Base-by-base conservation (phyloP, 176 grass and related monocot genomes). In the Themeda triandra region DNA sequence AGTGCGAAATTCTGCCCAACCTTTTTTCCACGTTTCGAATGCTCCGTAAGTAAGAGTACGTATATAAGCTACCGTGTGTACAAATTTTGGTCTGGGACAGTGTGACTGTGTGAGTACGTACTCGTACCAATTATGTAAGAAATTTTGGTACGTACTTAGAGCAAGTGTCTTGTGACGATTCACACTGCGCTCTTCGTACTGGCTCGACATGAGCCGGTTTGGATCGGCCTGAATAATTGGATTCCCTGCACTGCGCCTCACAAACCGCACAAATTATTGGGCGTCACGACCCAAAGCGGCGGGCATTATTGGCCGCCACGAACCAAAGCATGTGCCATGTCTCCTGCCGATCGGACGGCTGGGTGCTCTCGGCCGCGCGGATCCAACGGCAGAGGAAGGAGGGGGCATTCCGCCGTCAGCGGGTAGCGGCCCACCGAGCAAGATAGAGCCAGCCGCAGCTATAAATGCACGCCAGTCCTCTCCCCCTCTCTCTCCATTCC, bases 211-310 rank as follows among this genome's bases (percentile, higher is more conserved):
- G 13, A 42, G 0, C 5, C 6, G 35, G 54, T 56, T 68, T 32
- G 53, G 66, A 63, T 63, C 18, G 56, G 72, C n/a, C 67, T 56
- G 18, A 74, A 80, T 80, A 81, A 85, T 77, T 76, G 78, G 62
- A 42, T 69, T 69, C 49, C n/a, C 35, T 69, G 64, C 45, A 1
- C 17, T 23, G 36, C 37, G 53, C 11, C 86, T 78, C 82, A 31
- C 71, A 13, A 76, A 29, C 87, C 77, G 30, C 9, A 70, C 82
- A 11, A 19, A 85, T 89, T 85, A 89, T 89, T 89, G 77, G 78
- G 2, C 77, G 69, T 35, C 68, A 75, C 69, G 45, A 6, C 65
- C 49, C 63, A 32, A 63, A 87, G 37, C 51, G 0, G 72, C 37
- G 46, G 37, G 10, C 81, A 89, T 89, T 71, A 89, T 86, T 89